Evolutionary conservation across 129 eudicot species (phyloP).

Genomic region (Chrysanthemum seticuspe): DNA sequence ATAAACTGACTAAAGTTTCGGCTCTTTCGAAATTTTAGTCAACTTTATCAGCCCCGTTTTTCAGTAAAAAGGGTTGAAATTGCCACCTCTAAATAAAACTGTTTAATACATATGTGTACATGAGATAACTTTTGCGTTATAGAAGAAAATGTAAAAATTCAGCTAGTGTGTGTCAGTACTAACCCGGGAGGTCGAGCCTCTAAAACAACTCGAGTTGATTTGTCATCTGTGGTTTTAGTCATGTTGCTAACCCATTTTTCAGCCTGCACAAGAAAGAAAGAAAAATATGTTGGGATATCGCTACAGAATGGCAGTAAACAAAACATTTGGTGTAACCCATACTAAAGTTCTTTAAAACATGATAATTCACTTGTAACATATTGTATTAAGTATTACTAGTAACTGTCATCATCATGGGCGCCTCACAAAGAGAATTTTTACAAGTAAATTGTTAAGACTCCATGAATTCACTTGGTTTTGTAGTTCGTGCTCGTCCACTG

Average conservation of each 20-base stretch:
- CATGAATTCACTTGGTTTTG: background rate
- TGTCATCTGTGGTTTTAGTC: constrained; percentile 48
- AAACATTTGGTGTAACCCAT: background rate
- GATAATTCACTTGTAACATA: background rate
- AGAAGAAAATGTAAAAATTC: background rate
- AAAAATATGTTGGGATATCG: background rate
- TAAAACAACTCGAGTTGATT: constrained; percentile 46
- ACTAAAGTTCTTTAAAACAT: background rate
- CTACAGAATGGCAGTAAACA: constrained; percentile 3
- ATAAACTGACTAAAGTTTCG: too few relatives aligned
- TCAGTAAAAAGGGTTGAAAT: too few relatives aligned
- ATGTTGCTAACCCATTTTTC: constrained; percentile 73
- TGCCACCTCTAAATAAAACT: background rate
- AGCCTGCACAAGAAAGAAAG: constrained; percentile 44
- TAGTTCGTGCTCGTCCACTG: background rate
- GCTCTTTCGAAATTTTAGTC: too few relatives aligned
- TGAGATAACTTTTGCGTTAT: background rate
- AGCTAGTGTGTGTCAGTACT: constrained; percentile 25
- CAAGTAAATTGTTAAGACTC: background rate
- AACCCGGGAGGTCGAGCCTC: constrained; percentile 72
- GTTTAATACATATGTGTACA: background rate
- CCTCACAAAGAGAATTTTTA: background rate
- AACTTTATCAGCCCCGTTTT: too few relatives aligned
- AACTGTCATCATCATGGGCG: background rate
- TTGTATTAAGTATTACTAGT: background rate